Conservation (phyloP, 192 early-diverging fungal genomes). For the Coemansia interrupta region DNA sequence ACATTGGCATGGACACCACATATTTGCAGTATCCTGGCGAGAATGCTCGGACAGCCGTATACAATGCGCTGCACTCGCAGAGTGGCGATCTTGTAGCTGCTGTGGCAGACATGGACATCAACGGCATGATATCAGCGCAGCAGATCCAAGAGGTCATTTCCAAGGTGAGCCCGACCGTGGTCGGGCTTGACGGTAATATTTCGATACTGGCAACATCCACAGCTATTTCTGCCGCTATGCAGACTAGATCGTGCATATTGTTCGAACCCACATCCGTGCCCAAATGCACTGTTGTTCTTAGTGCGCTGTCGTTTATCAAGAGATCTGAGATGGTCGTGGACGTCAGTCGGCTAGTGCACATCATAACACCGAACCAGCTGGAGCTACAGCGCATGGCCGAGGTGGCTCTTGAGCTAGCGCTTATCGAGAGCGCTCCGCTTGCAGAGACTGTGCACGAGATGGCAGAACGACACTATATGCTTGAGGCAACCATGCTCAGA, state of each 20-base stretch:
- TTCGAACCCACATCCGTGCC: conserved; percentile 92
- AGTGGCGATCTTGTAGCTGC: conserved; percentile 74
- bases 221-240: conserved; percentile 44
- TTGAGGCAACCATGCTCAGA: conserved; percentile 11
- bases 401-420: conserved; percentile 19
- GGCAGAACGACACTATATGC: conserved; percentile 10
- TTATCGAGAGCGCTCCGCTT: conserved; percentile 13
- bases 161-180: conserved; percentile 24
- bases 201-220: conserved; percentile 41
- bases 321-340: conserved; percentile 1
- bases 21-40: conserved; percentile 20
- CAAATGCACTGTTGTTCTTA: conserved; percentile 65
- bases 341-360: conserved; percentile 36
- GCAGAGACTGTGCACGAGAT: conserved; percentile 12
- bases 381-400: conserved; percentile 66
- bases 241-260: conserved; percentile 43
- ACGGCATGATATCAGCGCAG: conserved; percentile 51
- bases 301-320: conserved; percentile 45
- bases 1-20: conserved; percentile 57
- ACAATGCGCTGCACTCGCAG: conserved; percentile 71
- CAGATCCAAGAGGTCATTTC: conserved; percentile 14
- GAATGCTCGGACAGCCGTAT: conserved; percentile 64
- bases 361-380: conserved; percentile 69
- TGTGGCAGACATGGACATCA: conserved; percentile 92
- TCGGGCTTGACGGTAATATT: conserved; percentile 78